These are phyloP conservation scores for Cryptococcus sp. DNA, from an alignment of 1,284 basidiomycete genomes.

Conservation along the genomic window DNA sequence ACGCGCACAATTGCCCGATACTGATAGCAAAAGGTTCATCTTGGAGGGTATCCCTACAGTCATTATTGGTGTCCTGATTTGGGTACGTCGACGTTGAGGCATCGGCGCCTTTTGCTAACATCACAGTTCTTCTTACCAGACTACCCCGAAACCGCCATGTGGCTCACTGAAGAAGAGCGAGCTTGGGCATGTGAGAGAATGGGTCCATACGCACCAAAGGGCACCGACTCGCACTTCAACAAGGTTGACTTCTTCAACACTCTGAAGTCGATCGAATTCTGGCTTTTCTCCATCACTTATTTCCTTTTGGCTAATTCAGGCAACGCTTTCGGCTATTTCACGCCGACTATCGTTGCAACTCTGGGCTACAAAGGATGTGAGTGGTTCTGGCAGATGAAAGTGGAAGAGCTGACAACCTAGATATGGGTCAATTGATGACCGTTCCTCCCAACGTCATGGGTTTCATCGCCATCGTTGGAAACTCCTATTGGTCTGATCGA, in stretches of 20 bases:
- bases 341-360: constrained; percentile 69
- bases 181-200: constrained; percentile 64
- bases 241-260: constrained; percentile 22
- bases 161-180: constrained; percentile 66
- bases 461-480: constrained; percentile 57
- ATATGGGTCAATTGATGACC: constrained; percentile 55
- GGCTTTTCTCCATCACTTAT: constrained; percentile 18
- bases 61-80: constrained; percentile 46
- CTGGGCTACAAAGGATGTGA: constrained; percentile 50
- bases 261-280: constrained; percentile 30
- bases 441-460: constrained; percentile 75
- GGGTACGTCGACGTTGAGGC: neutral
- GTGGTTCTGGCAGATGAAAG: neutral
- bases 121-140: constrained; percentile 48
- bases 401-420: constrained; percentile 17
- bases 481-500: constrained; percentile 64
- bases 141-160: constrained; percentile 51
- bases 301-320: constrained; percentile 43
- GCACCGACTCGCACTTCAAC: constrained; percentile 36
- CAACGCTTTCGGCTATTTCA: constrained; percentile 50
- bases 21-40: constrained; percentile 41
- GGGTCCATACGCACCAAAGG: constrained; percentile 63
- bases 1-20: neutral
- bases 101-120: neutral
- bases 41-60: constrained; percentile 53